Percentiles rank a stretch among this genome's conserved stretches.
Conservation (phyloP, 352 stramenopile species). For the Globisporangium spinosum region DNA sequence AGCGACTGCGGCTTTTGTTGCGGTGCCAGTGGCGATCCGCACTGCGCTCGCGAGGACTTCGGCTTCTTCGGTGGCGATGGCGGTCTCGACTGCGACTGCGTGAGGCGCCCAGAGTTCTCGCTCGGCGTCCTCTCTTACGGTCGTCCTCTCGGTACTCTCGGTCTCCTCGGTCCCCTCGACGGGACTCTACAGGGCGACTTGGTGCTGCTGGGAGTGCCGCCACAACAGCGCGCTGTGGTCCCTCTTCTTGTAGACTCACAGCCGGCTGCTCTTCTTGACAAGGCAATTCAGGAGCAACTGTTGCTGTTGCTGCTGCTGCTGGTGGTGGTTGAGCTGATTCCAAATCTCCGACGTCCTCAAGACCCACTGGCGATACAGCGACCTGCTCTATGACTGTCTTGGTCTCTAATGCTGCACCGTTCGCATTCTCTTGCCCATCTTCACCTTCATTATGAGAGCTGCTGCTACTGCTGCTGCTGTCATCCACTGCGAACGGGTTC, state of each 20-base stretch:
- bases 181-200: neutral
- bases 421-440: neutral
- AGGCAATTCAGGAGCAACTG: neutral
- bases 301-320: neutral
- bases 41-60: conserved; percentile 17
- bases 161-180: neutral
- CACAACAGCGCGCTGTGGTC: neutral
- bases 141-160: neutral
- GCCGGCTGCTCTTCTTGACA: neutral
- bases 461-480: conserved; percentile 22
- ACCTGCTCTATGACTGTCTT: neutral
- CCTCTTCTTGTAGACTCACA: neutral
- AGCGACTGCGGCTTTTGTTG: conserved; percentile 22
- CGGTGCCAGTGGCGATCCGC: neutral
- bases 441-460: conserved; percentile 9
- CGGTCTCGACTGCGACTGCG: conserved; percentile 21
- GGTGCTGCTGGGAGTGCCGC: neutral
- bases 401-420: neutral
- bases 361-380: neutral
- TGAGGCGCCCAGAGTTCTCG: conserved; percentile 12
- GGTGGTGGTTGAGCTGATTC: neutral
- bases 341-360: neutral
- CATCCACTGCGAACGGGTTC: conserved; percentile 63
- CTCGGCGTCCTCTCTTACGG: neutral
- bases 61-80: conserved; percentile 17